Percentiles rank a stretch among this genome's conserved stretches.
Conservation (phyloP, 2,329 filamentous ascomycete genomes). For the Cladosporium sp. region DNA sequence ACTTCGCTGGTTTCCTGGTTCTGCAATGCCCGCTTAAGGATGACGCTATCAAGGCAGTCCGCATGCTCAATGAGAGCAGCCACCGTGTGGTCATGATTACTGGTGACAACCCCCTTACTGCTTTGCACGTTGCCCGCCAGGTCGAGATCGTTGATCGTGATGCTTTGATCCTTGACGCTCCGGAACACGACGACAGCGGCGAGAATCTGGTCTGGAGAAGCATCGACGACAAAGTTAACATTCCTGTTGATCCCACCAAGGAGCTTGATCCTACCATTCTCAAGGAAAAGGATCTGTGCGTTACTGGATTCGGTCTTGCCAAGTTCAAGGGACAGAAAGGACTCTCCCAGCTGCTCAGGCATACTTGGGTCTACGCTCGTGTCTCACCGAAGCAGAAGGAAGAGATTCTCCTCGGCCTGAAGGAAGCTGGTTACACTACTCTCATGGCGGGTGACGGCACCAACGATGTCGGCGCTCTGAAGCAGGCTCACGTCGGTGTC, state of each 20-base stretch:
- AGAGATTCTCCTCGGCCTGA: conserved; percentile 91
- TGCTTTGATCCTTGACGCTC: conserved; percentile 87
- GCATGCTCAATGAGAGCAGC: conserved; percentile 97
- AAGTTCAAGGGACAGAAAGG: conserved; percentile 80
- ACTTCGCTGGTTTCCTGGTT: conserved; percentile 91
- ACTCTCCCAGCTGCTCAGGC: conserved; percentile 69
- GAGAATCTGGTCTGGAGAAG: conserved; percentile 88
- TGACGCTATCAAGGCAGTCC: conserved; percentile 86
- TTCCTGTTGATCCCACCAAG: conserved; percentile 76
- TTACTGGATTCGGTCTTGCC: conserved; percentile 87
- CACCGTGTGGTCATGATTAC: conserved; percentile 99
- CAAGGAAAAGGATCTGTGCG: conserved; percentile 81
- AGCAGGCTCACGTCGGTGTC: conserved; percentile 96
- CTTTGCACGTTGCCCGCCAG: conserved; percentile 87
- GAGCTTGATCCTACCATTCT: conserved; percentile 76
- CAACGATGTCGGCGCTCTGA: conserved; percentile 94
- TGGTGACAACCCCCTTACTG: conserved; percentile 93
- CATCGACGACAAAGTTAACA: conserved; percentile 81
- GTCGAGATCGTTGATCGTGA: conserved; percentile 98
- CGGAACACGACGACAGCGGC: conserved; percentile 77
- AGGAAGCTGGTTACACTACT: conserved; percentile 95
- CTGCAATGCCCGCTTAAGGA: conserved; percentile 94
- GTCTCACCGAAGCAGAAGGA: conserved; percentile 99
- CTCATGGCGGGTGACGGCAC: conserved; percentile 98
- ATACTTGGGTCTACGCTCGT: conserved; percentile 96